Conservation (phyloP, 2,329 filamentous ascomycete genomes). For the Fusarium dimerum region DNA sequence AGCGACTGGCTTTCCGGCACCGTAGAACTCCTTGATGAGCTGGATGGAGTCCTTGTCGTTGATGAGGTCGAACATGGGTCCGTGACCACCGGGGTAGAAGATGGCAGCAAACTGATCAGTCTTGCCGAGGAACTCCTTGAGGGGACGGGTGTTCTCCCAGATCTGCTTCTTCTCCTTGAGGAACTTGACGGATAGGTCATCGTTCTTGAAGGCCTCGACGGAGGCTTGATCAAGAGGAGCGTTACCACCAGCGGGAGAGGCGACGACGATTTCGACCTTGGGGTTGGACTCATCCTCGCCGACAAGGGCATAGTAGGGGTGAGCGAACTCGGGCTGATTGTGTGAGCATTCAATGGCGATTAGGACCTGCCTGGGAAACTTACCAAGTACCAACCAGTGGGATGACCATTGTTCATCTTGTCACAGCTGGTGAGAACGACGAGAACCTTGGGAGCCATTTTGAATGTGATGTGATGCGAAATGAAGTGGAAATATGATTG, state of each 20-base stretch:
- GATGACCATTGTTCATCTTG: slow-evolving; percentile 50
- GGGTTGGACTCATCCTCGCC: slow-evolving; percentile 29
- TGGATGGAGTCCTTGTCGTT: slow-evolving; percentile 56
- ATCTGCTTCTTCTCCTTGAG: slow-evolving; percentile 55
- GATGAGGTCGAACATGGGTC: slow-evolving; percentile 67
- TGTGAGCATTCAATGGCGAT: not conserved
- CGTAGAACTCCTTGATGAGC: slow-evolving; percentile 63
- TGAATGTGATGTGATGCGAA: slow-evolving; percentile 7
- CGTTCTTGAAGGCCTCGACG: slow-evolving; percentile 54
- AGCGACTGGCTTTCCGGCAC: slow-evolving; percentile 61
- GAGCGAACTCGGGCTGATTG: slow-evolving; percentile 60
- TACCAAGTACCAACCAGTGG: slow-evolving; percentile 73
- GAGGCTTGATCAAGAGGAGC: slow-evolving; percentile 63
- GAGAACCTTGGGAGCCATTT: slow-evolving; percentile 63
- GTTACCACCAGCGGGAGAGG: slow-evolving; percentile 62
- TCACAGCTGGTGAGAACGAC: slow-evolving; percentile 68
- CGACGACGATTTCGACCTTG: slow-evolving; percentile 56
- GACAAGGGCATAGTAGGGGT: slow-evolving; percentile 61
- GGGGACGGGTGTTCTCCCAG: slow-evolving; percentile 64
- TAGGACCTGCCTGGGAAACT: slow-evolving; percentile 11
- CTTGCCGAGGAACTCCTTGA: slow-evolving; percentile 57
- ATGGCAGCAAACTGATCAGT: slow-evolving; percentile 63
- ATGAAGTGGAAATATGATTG: no score
- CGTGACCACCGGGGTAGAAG: slow-evolving; percentile 60
- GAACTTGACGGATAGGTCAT: slow-evolving; percentile 56